Evolutionary conservation across 2,329 filamentous ascomycete genomes (phyloP).

Genomic region (Ascosphaera apis): DNA sequence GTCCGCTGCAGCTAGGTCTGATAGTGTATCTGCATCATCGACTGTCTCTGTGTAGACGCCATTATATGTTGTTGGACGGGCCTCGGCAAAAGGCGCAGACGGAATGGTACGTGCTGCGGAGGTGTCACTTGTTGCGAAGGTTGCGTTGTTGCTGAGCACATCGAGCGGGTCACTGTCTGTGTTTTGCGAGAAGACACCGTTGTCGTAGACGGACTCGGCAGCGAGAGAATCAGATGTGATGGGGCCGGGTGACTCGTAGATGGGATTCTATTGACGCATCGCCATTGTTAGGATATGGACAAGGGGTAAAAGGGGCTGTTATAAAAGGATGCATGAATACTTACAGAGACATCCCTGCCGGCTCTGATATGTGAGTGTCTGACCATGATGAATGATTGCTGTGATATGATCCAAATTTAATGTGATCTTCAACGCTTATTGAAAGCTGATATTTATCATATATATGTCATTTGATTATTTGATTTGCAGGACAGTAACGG

Average conservation of each 20-base stretch:
- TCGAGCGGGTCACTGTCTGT: conserved; percentile 26
- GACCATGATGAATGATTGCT: too few species aligned
- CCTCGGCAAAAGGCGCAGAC: conserved; percentile 23
- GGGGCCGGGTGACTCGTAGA: conserved; percentile 38
- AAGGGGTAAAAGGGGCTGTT: too few species aligned
- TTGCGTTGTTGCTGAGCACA: conserved; percentile 30
- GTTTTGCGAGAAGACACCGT: conserved; percentile 40
- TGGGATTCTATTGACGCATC: too few species aligned
- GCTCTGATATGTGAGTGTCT: too few species aligned
- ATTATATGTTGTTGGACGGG: conserved; percentile 18
- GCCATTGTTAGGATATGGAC: too few species aligned
- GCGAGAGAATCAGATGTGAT: conserved; percentile 51
- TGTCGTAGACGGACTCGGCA: conserved; percentile 40
- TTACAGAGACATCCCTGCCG: too few species aligned
- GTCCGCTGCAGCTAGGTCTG: conserved; percentile 10
- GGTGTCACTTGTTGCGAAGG: conserved; percentile 32
- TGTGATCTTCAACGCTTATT: too few species aligned
- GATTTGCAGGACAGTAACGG: too few species aligned
- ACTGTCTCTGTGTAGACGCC: conserved; percentile 9
- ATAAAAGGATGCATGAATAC: too few species aligned
- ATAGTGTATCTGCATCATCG: conserved; percentile 9
- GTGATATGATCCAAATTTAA: too few species aligned
- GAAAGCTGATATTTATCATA: too few species aligned
- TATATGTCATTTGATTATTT: too few species aligned
- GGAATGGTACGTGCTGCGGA: conserved; percentile 28